Evolutionary conservation across 192 early-diverging fungal genomes (phyloP).

Genomic region (Coemansia sp.): DNA sequence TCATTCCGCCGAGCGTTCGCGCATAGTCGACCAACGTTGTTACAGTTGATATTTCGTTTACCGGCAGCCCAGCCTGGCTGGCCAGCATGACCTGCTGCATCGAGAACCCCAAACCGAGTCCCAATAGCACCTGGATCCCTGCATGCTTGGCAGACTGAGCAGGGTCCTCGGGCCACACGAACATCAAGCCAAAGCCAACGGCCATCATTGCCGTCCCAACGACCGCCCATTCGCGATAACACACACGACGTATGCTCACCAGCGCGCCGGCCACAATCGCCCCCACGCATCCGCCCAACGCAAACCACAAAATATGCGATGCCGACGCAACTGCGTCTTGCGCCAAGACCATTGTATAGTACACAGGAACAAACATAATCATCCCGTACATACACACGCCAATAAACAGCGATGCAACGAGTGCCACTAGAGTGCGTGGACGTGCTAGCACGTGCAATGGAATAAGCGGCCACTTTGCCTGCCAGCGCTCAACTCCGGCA

Average conservation of each 20-base stretch:
- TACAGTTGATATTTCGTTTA: constrained; percentile 45
- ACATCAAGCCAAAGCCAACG: constrained; percentile 49
- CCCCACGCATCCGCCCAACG: constrained; percentile 30
- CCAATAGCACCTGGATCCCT: constrained; percentile 40
- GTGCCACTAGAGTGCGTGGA: constrained; percentile 28
- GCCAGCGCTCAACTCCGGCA: constrained; percentile 57
- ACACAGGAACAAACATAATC: constrained; percentile 55
- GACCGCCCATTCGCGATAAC: constrained; percentile 40
- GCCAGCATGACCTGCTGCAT: constrained; percentile 54
- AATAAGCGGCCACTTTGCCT: constrained; percentile 71
- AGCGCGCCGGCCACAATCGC: constrained; percentile 28
- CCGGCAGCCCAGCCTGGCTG: constrained; percentile 37
- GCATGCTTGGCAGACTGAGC: constrained; percentile 13
- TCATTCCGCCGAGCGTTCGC: constrained; percentile 52
- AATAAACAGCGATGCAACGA: constrained; percentile 37
- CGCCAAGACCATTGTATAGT: constrained; percentile 38
- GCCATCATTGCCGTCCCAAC: constrained; percentile 43
- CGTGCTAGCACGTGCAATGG: constrained; percentile 35
- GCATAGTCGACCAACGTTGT: constrained; percentile 53
- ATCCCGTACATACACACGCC: constrained; percentile 52
- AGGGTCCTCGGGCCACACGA: constrained; percentile 33
- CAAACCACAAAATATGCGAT: constrained; percentile 36
- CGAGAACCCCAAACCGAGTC: constrained; percentile 48
- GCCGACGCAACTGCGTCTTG: constrained; percentile 27
- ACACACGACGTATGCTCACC: constrained; percentile 28